A percentile compares a stretch with the other conserved stretches of the same genome.
Evolutionary conservation across 192 early-diverging fungal genomes (phyloP).

Genomic region (Entophlyctis helioformis): DNA sequence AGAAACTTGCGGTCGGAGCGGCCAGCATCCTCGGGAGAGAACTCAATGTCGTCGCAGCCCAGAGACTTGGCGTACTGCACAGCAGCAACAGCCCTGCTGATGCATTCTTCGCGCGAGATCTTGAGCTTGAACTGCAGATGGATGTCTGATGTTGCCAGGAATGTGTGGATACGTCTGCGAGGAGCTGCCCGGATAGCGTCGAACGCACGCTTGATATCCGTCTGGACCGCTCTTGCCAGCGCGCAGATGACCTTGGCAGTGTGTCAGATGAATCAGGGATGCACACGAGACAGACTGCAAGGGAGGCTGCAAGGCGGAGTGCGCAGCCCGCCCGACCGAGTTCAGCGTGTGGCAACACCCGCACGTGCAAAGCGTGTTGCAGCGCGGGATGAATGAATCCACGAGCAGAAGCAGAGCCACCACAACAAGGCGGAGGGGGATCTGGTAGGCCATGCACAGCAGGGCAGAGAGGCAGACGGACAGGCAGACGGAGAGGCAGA

Average conservation of each 20-base stretch:
- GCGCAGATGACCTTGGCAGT: slow-evolving; percentile 60
- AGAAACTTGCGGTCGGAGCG: slow-evolving; percentile 83
- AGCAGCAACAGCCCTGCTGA: slow-evolving; percentile 63
- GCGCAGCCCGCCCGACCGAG: no score
- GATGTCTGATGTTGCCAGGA: slow-evolving; percentile 94
- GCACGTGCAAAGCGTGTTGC: no score
- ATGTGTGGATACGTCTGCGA: slow-evolving; percentile 79
- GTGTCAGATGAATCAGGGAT: background rate
- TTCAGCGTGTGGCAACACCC: no score
- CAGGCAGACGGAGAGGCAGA: no score
- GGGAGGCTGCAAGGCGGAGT: background rate
- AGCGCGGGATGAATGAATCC: no score
- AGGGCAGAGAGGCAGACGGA: no score
- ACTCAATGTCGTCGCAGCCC: slow-evolving; percentile 79
- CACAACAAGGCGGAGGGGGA: no score
- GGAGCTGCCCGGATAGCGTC: slow-evolving; percentile 85
- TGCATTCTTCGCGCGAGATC: slow-evolving; percentile 77
- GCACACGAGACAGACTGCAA: background rate
- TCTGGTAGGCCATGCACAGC: no score
- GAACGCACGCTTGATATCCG: slow-evolving; percentile 79
- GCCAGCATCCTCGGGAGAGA: slow-evolving; percentile 91
- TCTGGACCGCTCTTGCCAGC: slow-evolving; percentile 70
- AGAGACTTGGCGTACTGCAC: slow-evolving; percentile 69
- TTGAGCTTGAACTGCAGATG: slow-evolving; percentile 91
- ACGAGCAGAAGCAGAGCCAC: no score